Base-by-base conservation (phyloP, 2,329 filamentous ascomycete species). In the Aureobasidium sp. region DNA sequence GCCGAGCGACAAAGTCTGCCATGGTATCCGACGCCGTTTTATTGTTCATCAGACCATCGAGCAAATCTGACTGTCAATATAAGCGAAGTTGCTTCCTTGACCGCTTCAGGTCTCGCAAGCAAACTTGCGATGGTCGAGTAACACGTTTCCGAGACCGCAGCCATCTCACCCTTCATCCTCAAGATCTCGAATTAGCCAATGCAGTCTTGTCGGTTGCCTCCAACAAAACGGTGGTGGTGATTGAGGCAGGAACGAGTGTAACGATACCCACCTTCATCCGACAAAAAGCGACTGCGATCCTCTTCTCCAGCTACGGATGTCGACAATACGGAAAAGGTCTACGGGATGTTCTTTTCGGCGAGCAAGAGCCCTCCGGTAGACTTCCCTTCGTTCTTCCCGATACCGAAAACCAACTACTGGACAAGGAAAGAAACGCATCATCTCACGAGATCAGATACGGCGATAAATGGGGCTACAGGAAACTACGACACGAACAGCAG, bases 401-500 rank as follows among this genome's bases (percentile, higher is more conserved):
- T 7, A 63, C 63, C 11, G 70, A 71, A 42, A 29, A 55, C 0
- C 66, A 71, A 44, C 63, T 71, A 4, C 67, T 68, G 7, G 63
- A 56, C 36, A 69, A 67, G 22, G 66, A 66, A 14, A 61, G 48
- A 4, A 60, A 62, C 20, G 67, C 69, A 25, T 36, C 45, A 15
- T 70, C 70, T 20, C 65, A 69, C 51, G 65, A 66, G 3, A 70
- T 68, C 67, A 47, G 15, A 37, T 57, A 57, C 20, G 53, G 47
- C 29, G 53, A 57, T 29, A 34, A 57, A 22, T 68, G 64, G 57
- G 69, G 69, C 14, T 69, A 70, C 39, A 61, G 66, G 29, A 52
- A 69, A 14, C 62, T 71, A 8, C 68, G 70, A 56, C 66, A 65
- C 48, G 59, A 67, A 14, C 61, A 62, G 14, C 64, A 64, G 65